Conservation (phyloP, 306 rosid species). For the Psophocarpus tetragonolobus region DNA sequence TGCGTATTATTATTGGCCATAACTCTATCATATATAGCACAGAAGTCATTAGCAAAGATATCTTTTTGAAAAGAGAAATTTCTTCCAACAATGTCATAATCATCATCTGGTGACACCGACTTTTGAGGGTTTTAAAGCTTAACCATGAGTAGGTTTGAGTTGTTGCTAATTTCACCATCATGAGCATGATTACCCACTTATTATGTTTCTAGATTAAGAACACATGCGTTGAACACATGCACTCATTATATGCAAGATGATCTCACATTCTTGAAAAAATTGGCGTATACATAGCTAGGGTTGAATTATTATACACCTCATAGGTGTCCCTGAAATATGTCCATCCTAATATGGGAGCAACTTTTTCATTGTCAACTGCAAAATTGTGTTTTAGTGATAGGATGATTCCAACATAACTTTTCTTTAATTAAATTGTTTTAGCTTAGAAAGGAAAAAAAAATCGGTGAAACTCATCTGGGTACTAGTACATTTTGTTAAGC, state of each 20-base stretch:
- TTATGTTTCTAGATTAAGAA: constrained; percentile 32
- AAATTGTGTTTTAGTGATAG: constrained; percentile 23
- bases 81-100: constrained; percentile 31
- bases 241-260: constrained; percentile 44
- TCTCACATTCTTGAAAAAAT: constrained; percentile 16
- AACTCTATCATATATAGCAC: constrained; percentile 1
- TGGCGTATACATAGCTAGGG: neutral
- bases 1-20: constrained; percentile 25
- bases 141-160: constrained; percentile 35
- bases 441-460: constrained; percentile 29
- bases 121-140: constrained; percentile 36
- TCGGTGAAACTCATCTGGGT: neutral
- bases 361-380: constrained; percentile 41
- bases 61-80: constrained; percentile 33
- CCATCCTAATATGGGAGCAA: constrained; percentile 31
- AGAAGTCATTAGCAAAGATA: constrained; percentile 27
- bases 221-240: constrained; percentile 10
- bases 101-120: constrained; percentile 43
- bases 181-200: constrained; percentile 36
- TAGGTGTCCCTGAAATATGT: constrained; percentile 31
- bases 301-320: constrained; percentile 18
- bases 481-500: neutral
- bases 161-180: constrained; percentile 34
- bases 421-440: constrained; percentile 12
- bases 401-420: constrained; percentile 2